These are phyloP conservation scores for Raphanus raphanistrum DNA, from an alignment of 345 rosid species.

Conservation along the genomic window DNA sequence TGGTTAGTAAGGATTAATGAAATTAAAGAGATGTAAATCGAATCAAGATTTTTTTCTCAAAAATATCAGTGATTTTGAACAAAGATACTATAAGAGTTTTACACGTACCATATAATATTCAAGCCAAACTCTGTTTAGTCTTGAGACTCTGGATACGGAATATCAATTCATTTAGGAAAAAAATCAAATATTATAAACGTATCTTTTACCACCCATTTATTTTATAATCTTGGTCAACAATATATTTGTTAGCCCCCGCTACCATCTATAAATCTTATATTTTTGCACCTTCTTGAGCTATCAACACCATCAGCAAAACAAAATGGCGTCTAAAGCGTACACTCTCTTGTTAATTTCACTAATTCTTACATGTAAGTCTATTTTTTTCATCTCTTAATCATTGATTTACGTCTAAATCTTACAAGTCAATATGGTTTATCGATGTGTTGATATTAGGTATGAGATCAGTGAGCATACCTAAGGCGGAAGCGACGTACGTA, in stretches of 20 bases:
- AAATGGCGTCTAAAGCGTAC: conserved; percentile 21
- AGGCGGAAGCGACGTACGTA: not conserved
- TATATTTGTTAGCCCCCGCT: not conserved
- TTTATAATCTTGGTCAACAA: not conserved
- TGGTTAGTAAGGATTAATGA: not conserved
- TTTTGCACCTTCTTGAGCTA: not conserved
- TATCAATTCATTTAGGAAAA: not conserved
- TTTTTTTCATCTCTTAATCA: conserved; percentile 9
- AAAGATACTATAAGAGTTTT: not conserved
- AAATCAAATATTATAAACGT: not conserved
- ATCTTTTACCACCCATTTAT: not conserved
- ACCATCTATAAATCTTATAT: not conserved
- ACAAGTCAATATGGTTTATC: not conserved
- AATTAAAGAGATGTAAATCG: not conserved
- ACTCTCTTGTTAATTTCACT: conserved; percentile 10
- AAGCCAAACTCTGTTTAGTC: not conserved
- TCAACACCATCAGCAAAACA: conserved; percentile 4
- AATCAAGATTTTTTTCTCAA: not conserved
- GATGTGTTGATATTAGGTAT: conserved; percentile 17
- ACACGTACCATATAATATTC: not conserved
- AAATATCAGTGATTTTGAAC: not conserved
- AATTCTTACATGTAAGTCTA: conserved; percentile 16
- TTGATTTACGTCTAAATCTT: not conserved
- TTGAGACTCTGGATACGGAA: not conserved
- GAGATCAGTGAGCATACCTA: not conserved